Conservation (phyloP, 78 protist genomes). For the Dictyostelium brefeldianum region DNA sequence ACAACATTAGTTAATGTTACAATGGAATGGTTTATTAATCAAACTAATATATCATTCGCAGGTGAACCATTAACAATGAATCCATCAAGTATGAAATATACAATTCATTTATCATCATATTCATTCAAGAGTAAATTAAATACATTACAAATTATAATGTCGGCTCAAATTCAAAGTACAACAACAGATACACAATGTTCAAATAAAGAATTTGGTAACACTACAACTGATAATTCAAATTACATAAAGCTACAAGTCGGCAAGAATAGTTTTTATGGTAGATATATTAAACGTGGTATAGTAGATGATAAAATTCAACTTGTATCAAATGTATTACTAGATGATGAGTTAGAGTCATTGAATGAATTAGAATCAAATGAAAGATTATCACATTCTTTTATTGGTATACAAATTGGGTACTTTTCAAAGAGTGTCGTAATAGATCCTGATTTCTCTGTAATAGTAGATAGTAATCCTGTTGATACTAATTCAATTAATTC, state of each 20-base stretch:
- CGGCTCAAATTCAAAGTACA: background rate
- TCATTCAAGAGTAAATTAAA: background rate
- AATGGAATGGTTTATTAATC: background rate
- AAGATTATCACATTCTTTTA: no score
- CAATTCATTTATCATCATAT: background rate
- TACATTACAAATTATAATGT: constrained; percentile 15
- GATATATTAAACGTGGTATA: constrained; percentile 15
- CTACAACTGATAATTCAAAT: background rate
- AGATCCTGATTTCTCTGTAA: no score
- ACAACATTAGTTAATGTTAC: background rate
- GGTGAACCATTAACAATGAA: constrained; percentile 5
- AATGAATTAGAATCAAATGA: no score
- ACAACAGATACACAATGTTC: background rate
- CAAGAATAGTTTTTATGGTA: background rate
- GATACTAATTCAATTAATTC: no score
- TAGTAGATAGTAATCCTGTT: no score
- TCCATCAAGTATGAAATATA: constrained; percentile 7
- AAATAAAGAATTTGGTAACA: background rate
- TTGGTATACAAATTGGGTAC: no score
- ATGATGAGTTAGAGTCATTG: no score
- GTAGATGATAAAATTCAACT: background rate
- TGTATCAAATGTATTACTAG: no score
- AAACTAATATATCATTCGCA: constrained; percentile 8
- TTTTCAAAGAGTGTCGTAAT: no score
- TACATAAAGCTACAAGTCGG: constrained; percentile 7